Base-by-base conservation (phyloP, 2,329 filamentous ascomycete species). In the Diaporthe sp. region DNA sequence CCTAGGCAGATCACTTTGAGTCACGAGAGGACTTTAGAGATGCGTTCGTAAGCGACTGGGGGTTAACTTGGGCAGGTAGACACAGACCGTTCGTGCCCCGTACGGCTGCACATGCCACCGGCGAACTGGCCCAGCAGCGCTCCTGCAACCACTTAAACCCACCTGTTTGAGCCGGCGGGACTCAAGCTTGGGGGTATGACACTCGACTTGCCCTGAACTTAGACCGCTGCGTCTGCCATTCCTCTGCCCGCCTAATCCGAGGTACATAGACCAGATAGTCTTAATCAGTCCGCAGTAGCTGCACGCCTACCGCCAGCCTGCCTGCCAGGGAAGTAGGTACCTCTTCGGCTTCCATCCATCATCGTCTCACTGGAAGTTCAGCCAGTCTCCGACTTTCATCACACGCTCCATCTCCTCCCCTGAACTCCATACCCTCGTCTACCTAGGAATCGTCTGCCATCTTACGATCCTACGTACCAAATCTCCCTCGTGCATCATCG, bases 61-160 rank as follows among this genome's bases (percentile, higher is more conserved):
- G 49, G 4, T 15, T 44, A 19, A 42, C 25, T 42, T 22, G 34
- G 46, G 13, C 44, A 37, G 62, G 25, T 37, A 49, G 19, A 51
- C 46, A 51, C 19, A 39, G 44, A 53, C 19, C 19, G 44, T n/a
- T n/a, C 28, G 19, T 67, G 17, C 12, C 25, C 17, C 25, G 4
- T 51, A 37, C 46, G 31, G 57, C 31, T 42, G 65, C 49, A 53
- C 46, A 68, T 53, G 46, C 34, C 62, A 12, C 65, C 37, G n/a
- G 13, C 65, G 46, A 25, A 39, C 22, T 19, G n/a, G 34, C 28
- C 49, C 28, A 34, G 42, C 58, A 39, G 67, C 46, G 57, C 49
- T 51, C 46, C 67, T 62, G 55, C 67, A 61, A 70, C 51, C 34
- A 46, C 42, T 60, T 75, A 70, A 61, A 62, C 65, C 8, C 49